phyloP scores from a whole-genome alignment of 1,284 basidiomycete species.

The Leccinum angustisporum region DNA sequence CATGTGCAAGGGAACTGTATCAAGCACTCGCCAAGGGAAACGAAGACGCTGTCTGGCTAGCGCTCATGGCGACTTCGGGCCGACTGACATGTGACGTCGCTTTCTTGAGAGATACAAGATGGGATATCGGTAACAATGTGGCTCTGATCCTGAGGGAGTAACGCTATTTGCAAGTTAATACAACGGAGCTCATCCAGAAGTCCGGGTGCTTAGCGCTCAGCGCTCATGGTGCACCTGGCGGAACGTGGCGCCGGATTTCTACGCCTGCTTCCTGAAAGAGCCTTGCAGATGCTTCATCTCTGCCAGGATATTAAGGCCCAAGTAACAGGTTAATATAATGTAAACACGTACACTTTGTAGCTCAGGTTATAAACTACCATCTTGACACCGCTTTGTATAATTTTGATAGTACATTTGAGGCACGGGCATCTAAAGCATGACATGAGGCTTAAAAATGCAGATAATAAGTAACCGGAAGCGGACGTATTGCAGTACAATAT shows the following conservation, averaged over 20 bases:
- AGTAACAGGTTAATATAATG: neutral
- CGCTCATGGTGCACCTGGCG: slow-evolving; percentile 32
- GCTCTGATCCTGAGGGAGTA: slow-evolving; percentile 41
- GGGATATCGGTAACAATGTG: slow-evolving; percentile 63
- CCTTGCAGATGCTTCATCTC: slow-evolving; percentile 78
- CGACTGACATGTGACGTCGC: slow-evolving; percentile 39
- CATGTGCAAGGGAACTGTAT: slow-evolving; percentile 65
- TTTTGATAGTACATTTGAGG: slow-evolving; percentile 93
- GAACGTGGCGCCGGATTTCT: slow-evolving; percentile 63
- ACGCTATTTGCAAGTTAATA: slow-evolving; percentile 3
- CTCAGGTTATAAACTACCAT: slow-evolving; percentile 95
- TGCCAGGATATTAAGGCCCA: slow-evolving; percentile 30
- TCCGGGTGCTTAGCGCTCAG: slow-evolving; percentile 7
- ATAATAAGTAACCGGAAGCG: slow-evolving; percentile 23
- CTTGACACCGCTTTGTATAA: slow-evolving; percentile 91
- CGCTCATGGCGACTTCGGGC: slow-evolving; percentile 57
- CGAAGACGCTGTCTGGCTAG: slow-evolving; percentile 82
- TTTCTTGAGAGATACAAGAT: slow-evolving; percentile 55
- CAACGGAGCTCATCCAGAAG: neutral
- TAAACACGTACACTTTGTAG: slow-evolving; percentile 81
- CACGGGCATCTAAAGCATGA: slow-evolving; percentile 82
- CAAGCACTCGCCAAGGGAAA: slow-evolving; percentile 58
- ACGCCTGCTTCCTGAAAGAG: slow-evolving; percentile 82
- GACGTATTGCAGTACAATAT: slow-evolving; percentile 91
- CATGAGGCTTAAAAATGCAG: slow-evolving; percentile 6